These are phyloP conservation scores for Anisodus acutangulus DNA, from an alignment of 257 asterid species.

Conservation along the genomic window DNA sequence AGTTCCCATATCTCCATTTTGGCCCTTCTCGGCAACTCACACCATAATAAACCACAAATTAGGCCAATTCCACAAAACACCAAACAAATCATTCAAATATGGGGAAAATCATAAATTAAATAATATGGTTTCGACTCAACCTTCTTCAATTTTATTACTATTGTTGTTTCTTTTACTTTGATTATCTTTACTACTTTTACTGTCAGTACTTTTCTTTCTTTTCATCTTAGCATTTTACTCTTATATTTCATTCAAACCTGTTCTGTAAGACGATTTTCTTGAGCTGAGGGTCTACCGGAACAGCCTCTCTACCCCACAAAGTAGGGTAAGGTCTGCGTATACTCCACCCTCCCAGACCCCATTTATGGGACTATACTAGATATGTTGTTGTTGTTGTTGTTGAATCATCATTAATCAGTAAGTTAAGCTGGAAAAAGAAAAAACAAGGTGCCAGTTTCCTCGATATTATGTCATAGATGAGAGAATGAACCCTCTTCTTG, in stretches of 20 bases:
- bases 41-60: neutral
- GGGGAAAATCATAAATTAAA: neutral
- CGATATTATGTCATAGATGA: neutral
- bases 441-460: neutral
- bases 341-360: neutral
- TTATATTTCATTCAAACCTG: too few relatives aligned
- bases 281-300: too few relatives aligned
- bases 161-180: neutral
- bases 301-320: too few relatives aligned
- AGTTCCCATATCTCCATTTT: neutral
- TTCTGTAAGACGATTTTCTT: too few relatives aligned
- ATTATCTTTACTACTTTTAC: neutral
- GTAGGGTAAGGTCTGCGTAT: neutral
- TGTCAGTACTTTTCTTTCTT: neutral
- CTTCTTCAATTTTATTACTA: neutral
- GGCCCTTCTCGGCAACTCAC: neutral
- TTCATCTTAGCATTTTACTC: too few relatives aligned
- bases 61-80: slow-evolving; percentile 6
- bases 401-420: neutral
- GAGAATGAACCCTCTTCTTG: neutral
- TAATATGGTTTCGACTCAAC: neutral
- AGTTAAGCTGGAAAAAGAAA: neutral
- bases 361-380: neutral
- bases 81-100: neutral
- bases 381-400: too few relatives aligned